Percentiles rank a stretch among this genome's conserved stretches.
Evolutionary conservation across 164 flowering plant genomes (phyloP).

Genomic region (Houttuynia cordata): DNA sequence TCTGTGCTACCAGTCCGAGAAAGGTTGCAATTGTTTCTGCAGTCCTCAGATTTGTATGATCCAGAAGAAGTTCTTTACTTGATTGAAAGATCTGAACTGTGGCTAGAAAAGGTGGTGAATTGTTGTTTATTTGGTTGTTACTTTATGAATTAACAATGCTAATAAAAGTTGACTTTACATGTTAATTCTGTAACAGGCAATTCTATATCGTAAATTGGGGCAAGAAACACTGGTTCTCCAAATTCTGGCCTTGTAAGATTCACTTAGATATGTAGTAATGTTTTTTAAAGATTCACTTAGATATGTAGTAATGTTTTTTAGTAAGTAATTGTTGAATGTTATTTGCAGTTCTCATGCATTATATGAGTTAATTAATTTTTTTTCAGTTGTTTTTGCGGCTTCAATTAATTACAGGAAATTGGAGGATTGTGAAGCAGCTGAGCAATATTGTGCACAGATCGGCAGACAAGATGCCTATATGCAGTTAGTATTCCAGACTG

Average conservation of each 20-base stretch:
- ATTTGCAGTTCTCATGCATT: not conserved
- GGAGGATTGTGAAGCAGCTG: slow-evolving; percentile 97
- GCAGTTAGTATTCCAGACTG: slow-evolving; percentile 54
- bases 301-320: too few relatives aligned
- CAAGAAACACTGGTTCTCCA: slow-evolving; percentile 92
- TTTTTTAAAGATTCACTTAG: not conserved
- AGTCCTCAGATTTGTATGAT: slow-evolving; percentile 89
- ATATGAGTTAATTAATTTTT: not conserved
- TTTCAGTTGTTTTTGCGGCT: not conserved
- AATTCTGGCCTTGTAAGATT: slow-evolving; percentile 85
- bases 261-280: not conserved
- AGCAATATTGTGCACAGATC: slow-evolving; percentile 90
- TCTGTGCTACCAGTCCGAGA: slow-evolving; percentile 52
- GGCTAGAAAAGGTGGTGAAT: slow-evolving; percentile 78
- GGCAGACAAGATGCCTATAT: slow-evolving; percentile 95
- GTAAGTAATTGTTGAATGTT: too few relatives aligned
- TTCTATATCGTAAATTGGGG: slow-evolving; percentile 83
- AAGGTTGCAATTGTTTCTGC: slow-evolving; percentile 73
- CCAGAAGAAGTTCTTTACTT: slow-evolving; percentile 84
- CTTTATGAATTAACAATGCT: not conserved
- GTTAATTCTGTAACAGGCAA: slow-evolving; percentile 50
- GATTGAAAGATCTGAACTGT: slow-evolving; percentile 87
- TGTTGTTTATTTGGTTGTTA: not conserved
- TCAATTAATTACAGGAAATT: slow-evolving; percentile 47
- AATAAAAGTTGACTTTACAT: not conserved